Conservation (phyloP, 129 eudicot species). For the Lactuca sativa region DNA sequence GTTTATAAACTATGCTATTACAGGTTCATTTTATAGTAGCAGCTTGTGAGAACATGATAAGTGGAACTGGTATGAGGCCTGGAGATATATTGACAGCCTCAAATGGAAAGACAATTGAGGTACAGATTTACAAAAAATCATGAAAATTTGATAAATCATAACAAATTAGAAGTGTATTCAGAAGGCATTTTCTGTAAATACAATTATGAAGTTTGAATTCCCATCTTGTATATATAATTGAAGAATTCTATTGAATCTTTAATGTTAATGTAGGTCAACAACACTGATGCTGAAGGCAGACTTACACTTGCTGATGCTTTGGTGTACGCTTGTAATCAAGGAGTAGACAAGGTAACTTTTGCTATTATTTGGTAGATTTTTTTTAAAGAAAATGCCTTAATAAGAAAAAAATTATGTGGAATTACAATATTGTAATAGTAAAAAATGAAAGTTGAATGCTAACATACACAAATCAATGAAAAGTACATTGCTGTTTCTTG, state of each 20-base stretch:
- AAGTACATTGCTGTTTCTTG: too few species aligned
- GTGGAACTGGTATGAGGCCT: constrained; percentile 99
- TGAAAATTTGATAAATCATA: too few species aligned
- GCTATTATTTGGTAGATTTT: too few species aligned
- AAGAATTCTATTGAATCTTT: neutral
- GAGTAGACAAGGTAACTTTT: constrained; percentile 81
- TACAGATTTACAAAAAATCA: constrained; percentile 2
- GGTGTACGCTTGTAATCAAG: constrained; percentile 97
- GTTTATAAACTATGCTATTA: constrained; percentile 4
- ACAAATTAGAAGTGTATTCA: too few species aligned
- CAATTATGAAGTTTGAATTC: too few species aligned
- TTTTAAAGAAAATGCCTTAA: too few species aligned
- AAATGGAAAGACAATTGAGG: constrained; percentile 99
- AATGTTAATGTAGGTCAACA: constrained; percentile 59
- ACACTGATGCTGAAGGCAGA: constrained; percentile 98
- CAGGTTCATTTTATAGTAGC: constrained; percentile 99
- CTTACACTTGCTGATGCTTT: constrained; percentile 99
- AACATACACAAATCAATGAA: too few species aligned
- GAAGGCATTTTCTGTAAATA: too few species aligned
- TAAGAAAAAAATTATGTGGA: too few species aligned
- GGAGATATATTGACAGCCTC: constrained; percentile 94
- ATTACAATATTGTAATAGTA: too few species aligned
- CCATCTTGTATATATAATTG: neutral
- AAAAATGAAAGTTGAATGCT: too few species aligned
- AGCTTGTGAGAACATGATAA: constrained; percentile 99